These are phyloP conservation scores for Vigna trinervia DNA, from an alignment of 306 rosid species.

Conservation along the genomic window DNA sequence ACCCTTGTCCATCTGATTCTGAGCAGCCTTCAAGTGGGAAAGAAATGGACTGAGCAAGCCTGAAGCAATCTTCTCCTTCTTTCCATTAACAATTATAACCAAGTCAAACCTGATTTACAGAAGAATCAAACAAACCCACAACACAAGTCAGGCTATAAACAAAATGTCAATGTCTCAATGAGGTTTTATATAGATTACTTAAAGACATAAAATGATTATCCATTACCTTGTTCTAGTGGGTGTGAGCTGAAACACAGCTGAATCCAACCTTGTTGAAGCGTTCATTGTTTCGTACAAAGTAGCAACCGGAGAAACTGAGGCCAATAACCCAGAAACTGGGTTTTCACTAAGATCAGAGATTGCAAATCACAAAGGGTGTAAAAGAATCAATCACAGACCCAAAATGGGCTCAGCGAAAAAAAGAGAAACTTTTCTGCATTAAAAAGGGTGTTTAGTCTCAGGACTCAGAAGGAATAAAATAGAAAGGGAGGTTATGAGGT, in stretches of 20 bases:
- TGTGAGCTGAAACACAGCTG: slow-evolving; percentile 90
- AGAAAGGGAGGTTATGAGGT: slow-evolving; percentile 41
- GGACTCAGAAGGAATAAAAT: slow-evolving; percentile 21
- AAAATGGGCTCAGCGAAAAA: slow-evolving; percentile 38
- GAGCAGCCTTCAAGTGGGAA: slow-evolving; percentile 93
- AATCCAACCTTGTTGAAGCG: slow-evolving; percentile 79
- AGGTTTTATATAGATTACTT: neutral
- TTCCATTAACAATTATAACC: slow-evolving; percentile 84
- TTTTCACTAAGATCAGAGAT: slow-evolving; percentile 39
- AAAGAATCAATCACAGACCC: slow-evolving; percentile 22
- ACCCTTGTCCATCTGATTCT: slow-evolving; percentile 94
- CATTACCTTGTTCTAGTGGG: slow-evolving; percentile 92
- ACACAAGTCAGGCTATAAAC: slow-evolving; percentile 4
- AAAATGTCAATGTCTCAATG: neutral
- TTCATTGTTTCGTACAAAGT: slow-evolving; percentile 60
- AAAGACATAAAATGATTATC: neutral
- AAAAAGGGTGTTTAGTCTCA: slow-evolving; percentile 36
- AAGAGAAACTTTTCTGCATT: slow-evolving; percentile 28
- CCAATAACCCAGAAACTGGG: slow-evolving; percentile 42
- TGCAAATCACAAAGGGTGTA: slow-evolving; percentile 41
- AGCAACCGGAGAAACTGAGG: slow-evolving; percentile 32
- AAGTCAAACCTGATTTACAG: slow-evolving; percentile 78
- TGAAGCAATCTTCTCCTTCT: slow-evolving; percentile 90
- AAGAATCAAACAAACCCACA: slow-evolving; percentile 33
- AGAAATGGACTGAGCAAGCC: slow-evolving; percentile 91